Conservation (phyloP, 352 stramenopile genomes). For the Peronospora tabacina region DNA sequence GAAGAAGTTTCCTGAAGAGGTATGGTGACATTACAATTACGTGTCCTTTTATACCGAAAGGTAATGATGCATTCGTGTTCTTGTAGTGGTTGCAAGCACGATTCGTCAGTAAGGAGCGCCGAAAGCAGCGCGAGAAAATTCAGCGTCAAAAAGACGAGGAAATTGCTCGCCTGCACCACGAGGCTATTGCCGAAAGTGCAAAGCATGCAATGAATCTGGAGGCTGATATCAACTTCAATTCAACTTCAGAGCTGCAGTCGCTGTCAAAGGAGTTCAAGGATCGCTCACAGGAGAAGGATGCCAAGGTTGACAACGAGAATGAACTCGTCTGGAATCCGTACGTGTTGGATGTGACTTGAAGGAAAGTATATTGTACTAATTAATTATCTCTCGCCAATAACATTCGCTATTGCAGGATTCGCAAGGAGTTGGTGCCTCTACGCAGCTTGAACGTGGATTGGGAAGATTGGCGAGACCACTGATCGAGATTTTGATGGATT, state of each 20-base stretch:
- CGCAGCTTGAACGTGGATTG: slow-evolving; percentile 75
- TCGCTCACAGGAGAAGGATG: slow-evolving; percentile 45
- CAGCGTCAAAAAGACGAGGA: slow-evolving; percentile 61
- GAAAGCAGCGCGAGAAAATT: slow-evolving; percentile 52
- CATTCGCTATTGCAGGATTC: slow-evolving; percentile 32
- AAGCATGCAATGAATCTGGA: slow-evolving; percentile 67
- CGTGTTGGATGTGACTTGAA: slow-evolving; percentile 15
- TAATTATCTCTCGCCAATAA: neutral
- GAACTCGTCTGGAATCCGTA: slow-evolving; percentile 83
- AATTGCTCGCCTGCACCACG: slow-evolving; percentile 59
- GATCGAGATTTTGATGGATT: slow-evolving; percentile 3
- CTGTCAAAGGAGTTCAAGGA: slow-evolving; percentile 53
- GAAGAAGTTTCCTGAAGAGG: slow-evolving; percentile 60
- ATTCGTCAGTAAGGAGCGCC: slow-evolving; percentile 41
- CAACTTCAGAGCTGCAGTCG: slow-evolving; percentile 43
- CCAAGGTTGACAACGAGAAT: slow-evolving; percentile 52
- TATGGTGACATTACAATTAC: slow-evolving; percentile 12
- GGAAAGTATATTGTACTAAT: neutral
- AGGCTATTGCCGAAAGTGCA: slow-evolving; percentile 61
- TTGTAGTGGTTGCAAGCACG: slow-evolving; percentile 54
- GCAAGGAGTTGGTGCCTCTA: slow-evolving; percentile 67
- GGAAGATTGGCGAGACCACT: slow-evolving; percentile 81
- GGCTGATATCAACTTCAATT: slow-evolving; percentile 47
- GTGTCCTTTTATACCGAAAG: neutral
- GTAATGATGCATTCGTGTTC: neutral